These are phyloP conservation scores for Colletotrichum musicola DNA, from an alignment of 2,329 filamentous ascomycete species.

Conservation along the genomic window DNA sequence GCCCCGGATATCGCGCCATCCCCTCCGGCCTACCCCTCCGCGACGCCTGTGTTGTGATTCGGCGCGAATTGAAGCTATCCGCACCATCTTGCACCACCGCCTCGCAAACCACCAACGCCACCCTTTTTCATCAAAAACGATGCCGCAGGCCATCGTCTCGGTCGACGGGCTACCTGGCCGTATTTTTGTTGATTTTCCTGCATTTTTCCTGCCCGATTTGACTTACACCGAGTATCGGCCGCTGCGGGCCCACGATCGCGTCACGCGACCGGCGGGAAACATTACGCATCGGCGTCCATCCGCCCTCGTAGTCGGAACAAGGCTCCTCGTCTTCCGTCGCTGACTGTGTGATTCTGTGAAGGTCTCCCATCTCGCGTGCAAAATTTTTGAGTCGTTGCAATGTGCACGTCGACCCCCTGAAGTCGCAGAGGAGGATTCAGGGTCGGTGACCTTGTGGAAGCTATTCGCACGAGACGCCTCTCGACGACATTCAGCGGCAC, in stretches of 20 bases:
- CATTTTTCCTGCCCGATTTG: constrained; percentile 33
- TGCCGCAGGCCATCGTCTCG: constrained; percentile 17
- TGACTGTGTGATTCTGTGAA: no score
- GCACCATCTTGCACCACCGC: constrained; percentile 37
- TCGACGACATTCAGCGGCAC: background rate
- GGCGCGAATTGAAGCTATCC: constrained; percentile 40
- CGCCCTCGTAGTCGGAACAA: background rate
- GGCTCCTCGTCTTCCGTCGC: background rate
- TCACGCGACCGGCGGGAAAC: constrained; percentile 28
- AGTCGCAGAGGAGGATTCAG: no score
- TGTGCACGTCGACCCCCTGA: background rate
- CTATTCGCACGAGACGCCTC: constrained; percentile 28
- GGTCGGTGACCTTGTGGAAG: constrained; percentile 13
- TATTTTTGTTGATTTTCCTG: constrained; percentile 34
- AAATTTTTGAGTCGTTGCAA: background rate
- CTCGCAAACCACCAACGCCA: constrained; percentile 17
- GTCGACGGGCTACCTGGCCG: constrained; percentile 18
- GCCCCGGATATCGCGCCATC: constrained; percentile 19
- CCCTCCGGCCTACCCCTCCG: background rate
- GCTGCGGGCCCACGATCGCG: constrained; percentile 3
- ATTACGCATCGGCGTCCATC: background rate
- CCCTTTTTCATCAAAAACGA: constrained; percentile 13
- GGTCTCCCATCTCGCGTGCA: background rate
- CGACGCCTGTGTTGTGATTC: constrained; percentile 12
- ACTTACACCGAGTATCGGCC: constrained; percentile 38